A percentile compares a stretch with the other conserved stretches of the same genome.
Evolutionary conservation across 805 yeast species (phyloP).

Genomic region (Pichia deserticola): DNA sequence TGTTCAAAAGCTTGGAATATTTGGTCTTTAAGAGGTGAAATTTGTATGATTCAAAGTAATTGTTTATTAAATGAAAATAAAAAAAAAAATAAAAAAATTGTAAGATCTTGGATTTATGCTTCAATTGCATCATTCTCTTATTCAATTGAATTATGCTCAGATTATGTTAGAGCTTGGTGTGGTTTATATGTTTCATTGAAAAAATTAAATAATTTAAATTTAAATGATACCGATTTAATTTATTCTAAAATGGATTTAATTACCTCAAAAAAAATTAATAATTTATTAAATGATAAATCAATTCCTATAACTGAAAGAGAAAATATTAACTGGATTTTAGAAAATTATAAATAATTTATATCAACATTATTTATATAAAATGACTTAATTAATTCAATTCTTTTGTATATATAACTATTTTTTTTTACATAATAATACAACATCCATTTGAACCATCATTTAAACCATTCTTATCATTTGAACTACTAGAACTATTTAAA

Average conservation of each 20-base stretch:
- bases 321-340: conserved; percentile 30
- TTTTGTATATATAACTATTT: neutral
- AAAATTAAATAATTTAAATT: neutral
- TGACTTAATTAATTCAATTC: no score
- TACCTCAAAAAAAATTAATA: conserved; percentile 30
- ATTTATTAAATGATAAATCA: conserved; percentile 25
- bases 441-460: conserved; percentile 14
- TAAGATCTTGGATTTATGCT: conserved; percentile 6
- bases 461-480: neutral
- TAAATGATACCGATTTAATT: conserved; percentile 2
- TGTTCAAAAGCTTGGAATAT: conserved; percentile 46
- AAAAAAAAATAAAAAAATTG: neutral
- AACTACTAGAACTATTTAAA: neutral
- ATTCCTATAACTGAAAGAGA: conserved; percentile 28
- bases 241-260: conserved; percentile 27
- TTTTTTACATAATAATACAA: conserved; percentile 23
- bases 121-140: conserved; percentile 26
- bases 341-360: neutral
- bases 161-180: conserved; percentile 52
- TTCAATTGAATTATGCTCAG: conserved; percentile 69
- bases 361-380: no score
- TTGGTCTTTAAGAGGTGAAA: conserved; percentile 57
- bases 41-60: conserved; percentile 19
- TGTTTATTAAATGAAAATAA: neutral
- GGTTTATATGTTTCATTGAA: conserved; percentile 20